Evolutionary conservation across 129 eudicot genomes (phyloP).

Genomic region (Flaveria trinervia): DNA sequence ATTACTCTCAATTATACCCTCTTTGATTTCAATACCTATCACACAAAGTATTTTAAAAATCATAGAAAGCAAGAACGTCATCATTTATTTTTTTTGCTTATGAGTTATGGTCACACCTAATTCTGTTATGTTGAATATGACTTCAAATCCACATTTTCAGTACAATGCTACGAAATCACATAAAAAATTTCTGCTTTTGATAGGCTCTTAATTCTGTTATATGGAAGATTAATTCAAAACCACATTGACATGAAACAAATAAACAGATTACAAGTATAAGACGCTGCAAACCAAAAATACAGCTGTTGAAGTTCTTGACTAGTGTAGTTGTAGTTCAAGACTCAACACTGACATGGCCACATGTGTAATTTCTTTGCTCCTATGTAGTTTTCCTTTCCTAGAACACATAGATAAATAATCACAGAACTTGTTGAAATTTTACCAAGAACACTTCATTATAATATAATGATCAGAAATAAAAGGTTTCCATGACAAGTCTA

Average conservation of each 20-base stretch:
- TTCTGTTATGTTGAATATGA: slow-evolving; percentile 15
- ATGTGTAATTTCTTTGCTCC: neutral
- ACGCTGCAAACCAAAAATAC: neutral
- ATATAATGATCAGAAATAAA: too few relatives aligned
- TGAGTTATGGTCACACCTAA: slow-evolving; percentile 6
- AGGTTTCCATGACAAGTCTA: too few relatives aligned
- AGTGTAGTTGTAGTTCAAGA: neutral
- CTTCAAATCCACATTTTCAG: slow-evolving; percentile 9
- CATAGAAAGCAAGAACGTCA: neutral
- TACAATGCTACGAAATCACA: neutral
- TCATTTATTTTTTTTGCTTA: neutral
- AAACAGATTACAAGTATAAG: slow-evolving; percentile 5
- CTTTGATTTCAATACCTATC: too few relatives aligned
- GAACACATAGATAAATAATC: too few relatives aligned
- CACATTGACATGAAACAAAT: neutral
- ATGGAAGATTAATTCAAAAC: slow-evolving; percentile 8
- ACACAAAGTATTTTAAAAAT: neutral
- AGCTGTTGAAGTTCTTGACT: neutral
- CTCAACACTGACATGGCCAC: slow-evolving; percentile 13
- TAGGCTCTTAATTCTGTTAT: slow-evolving; percentile 15
- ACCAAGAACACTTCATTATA: too few relatives aligned
- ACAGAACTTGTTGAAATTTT: too few relatives aligned
- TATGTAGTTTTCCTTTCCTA: too few relatives aligned
- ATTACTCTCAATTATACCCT: too few relatives aligned
- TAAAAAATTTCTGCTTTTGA: neutral